Evolutionary conservation across 179 eudicot genomes (phyloP).

Genomic region (Silene vulgaris): DNA sequence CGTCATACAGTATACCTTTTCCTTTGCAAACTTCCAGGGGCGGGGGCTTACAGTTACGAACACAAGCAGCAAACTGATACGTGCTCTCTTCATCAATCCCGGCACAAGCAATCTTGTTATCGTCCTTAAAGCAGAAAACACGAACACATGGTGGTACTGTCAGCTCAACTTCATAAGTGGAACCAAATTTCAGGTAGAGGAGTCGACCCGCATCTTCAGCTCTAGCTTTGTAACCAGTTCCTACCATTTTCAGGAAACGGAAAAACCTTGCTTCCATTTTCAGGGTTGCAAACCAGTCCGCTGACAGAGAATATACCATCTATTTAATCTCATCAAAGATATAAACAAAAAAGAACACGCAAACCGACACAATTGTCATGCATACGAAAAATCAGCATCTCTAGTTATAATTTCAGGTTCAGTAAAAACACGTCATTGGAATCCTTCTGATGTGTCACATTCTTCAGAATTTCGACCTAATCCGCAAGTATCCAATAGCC

Average conservation of each 20-base stretch:
- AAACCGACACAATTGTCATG: no score
- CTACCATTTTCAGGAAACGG: constrained; percentile 22
- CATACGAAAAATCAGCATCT: no score
- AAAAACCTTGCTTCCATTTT: constrained; percentile 26
- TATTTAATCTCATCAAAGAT: no score
- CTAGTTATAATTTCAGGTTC: no score
- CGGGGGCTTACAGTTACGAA: constrained; percentile 24
- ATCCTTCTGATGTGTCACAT: no score
- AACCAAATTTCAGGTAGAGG: constrained; percentile 22
- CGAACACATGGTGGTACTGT: constrained; percentile 24
- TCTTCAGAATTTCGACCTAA: no score
- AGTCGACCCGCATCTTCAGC: constrained; percentile 24
- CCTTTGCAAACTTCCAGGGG: constrained; percentile 23
- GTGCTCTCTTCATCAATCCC: constrained; percentile 23
- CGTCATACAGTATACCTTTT: constrained; percentile 22
- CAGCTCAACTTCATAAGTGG: constrained; percentile 25
- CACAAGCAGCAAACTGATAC: constrained; percentile 24
- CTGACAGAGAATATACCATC: no score
- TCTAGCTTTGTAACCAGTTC: constrained; percentile 26
- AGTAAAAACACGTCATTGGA: no score
- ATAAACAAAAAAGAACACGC: no score
- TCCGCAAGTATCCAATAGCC: no score
- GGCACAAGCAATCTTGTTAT: constrained; percentile 18
- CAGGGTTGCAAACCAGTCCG: not conserved
- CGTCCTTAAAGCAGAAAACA: constrained; percentile 25